Conservation (phyloP, 1,139 yeast species). For the Diutina ranongensis region DNA sequence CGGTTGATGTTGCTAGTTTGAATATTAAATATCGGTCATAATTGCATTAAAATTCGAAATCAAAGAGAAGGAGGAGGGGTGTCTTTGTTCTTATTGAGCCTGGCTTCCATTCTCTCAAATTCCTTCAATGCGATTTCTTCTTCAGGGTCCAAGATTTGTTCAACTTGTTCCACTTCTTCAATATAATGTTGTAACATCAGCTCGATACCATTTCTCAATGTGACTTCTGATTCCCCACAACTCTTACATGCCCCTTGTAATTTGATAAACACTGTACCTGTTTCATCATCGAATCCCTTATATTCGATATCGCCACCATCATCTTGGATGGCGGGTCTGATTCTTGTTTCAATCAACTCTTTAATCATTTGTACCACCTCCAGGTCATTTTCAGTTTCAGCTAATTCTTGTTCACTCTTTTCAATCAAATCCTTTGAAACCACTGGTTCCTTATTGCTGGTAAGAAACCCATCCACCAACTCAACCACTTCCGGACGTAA, state of each 20-base stretch:
- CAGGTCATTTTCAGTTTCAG: slow-evolving; percentile 11
- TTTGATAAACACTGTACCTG: slow-evolving; percentile 12
- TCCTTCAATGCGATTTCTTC: slow-evolving; percentile 12
- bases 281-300: slow-evolving; percentile 12
- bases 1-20: too few relatives aligned
- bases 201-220: slow-evolving; percentile 12
- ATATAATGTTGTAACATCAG: slow-evolving; percentile 12
- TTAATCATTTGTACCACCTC: slow-evolving; percentile 13
- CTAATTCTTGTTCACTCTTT: slow-evolving; percentile 9
- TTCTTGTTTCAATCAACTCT: slow-evolving; percentile 12
- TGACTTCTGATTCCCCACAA: slow-evolving; percentile 12
- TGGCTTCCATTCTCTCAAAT: slow-evolving; percentile 12
- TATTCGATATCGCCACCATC: slow-evolving; percentile 13
- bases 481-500: slow-evolving; percentile 35
- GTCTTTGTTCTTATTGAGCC: slow-evolving; percentile 8
- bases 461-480: slow-evolving; percentile 26
- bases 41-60: too few relatives aligned
- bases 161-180: slow-evolving; percentile 12
- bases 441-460: slow-evolving; percentile 7
- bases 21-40: too few relatives aligned
- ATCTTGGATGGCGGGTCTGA: slow-evolving; percentile 13
- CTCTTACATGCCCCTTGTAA: slow-evolving; percentile 13
- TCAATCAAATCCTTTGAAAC: not conserved
- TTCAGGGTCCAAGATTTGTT: slow-evolving; percentile 12
- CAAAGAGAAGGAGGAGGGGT: slow-evolving; percentile 9